Evolutionary conservation across 1,284 basidiomycete species (phyloP), one percentile per base, ranked within the genome.

Genomic region (Lignosus rhinocerotis): DNA sequence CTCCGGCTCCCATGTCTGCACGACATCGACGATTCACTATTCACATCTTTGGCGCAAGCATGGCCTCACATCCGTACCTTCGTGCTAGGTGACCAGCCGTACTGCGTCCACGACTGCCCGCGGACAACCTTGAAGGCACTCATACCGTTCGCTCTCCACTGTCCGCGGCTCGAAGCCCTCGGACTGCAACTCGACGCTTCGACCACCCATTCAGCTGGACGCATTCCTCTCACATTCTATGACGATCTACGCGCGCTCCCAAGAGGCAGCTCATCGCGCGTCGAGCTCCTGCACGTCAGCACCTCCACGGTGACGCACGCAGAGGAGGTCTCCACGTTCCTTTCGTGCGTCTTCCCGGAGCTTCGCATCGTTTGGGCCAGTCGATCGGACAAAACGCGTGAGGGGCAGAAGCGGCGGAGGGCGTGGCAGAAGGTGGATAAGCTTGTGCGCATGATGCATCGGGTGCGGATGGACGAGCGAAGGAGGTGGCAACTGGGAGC

Each of bases 141-240:
- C 45, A 25, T 51, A 9, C 51, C 50, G 8, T 53, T 57, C 19
- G 56, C 56, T 3, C 4, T 43, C 21, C 44, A 53, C 50, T 57
- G 56, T 51, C 56, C 51, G 14, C 12, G 12, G 9, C 49, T 56
- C 19, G 30, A 21, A 9, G 38, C 39, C 10, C 31, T 57, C 44
- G 38, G 51, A 9, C 12, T 57, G 32, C 44, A 48, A 21, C 32
- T 57, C 38, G 16, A 48, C 38, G 56, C 56, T 8, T 19, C 43
- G 25, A 19, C 21, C 21, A 19, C 43, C 25, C 43, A 30, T 9
- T 3, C 43, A 16, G 10, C 3, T 11, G 43, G 43, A 30, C 43
- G 16, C 5, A 16, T 25, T 8, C 43, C 21, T 3, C 19, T 21
- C 8, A 17, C 9, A 16, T 45, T 19, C 21, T 30, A 30, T 11